Evolutionary conservation across 345 rosid genomes (phyloP), one percentile per base, ranked within the genome.

Genomic region (Iberis pinnata): DNA sequence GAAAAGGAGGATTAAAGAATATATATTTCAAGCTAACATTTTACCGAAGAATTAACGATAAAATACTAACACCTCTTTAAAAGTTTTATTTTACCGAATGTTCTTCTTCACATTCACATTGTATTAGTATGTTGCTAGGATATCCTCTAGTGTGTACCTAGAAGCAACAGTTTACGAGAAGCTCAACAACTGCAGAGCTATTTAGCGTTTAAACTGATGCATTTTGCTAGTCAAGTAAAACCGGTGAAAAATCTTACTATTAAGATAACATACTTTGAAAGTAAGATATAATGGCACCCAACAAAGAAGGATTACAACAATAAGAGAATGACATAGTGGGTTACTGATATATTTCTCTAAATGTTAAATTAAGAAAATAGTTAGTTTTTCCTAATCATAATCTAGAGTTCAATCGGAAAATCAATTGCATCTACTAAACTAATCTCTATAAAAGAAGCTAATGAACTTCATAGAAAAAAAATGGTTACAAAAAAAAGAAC

Each of bases 71-170:
- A n/a, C n/a, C n/a, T n/a, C n/a, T n/a, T n/a, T n/a, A n/a, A n/a
- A 79, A 92, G 82, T 75, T 84, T 96, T 96, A 83, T 53, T 92
- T 92, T 4, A 80, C 85, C 51, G 84, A 73, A 64, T 87, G 96
- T 77, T 87, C 95, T 56, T 89, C 95, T 73, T 87, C 93, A n/a
- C n/a, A n/a, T n/a, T n/a, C n/a, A 64, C 93, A 84, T 10, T 96
- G 96, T 31, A 74, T 72, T 73, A 87, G 71, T 20, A 84, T 43
- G 64, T 74, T 78, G 67, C 56, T 77, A 0, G 98, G 98, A 76
- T 87, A 92, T 49, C 98, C 95, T 72, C 98, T 76, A 56, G 84
- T 82, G 72, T 92, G 98, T 32, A 92, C 78, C 98, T 92, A 73
- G 57, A 78, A 48, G 20, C 53, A 60, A 51, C 39, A n/a, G 14